Evolutionary conservation across 2,329 filamentous ascomycete genomes (phyloP), one percentile per base, ranked within the genome.

Genomic region (Fonsecaea nubica): DNA sequence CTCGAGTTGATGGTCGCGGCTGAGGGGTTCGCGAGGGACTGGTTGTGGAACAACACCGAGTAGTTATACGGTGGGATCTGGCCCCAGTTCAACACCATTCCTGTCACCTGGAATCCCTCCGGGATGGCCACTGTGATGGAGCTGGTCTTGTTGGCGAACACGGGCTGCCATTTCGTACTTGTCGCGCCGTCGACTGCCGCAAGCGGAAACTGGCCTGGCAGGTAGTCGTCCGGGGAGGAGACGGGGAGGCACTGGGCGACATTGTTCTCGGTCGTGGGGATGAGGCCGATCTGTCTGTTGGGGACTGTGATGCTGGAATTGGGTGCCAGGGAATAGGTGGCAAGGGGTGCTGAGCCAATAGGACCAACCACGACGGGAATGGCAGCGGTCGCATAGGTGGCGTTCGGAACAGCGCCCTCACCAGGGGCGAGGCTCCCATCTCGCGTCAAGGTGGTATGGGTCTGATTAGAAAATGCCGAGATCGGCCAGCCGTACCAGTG

Each of bases 181-280:
- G 85, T 80, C 1, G 87, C 87, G 60, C 89, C 89, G 72, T 92
- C 89, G 58, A 90, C 84, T 2, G 87, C 88, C 0, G 85, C 82
- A 60, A 90, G 80, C 1, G 90, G 89, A 78, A 92, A 90, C 76
- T 92, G 90, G 13, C 90, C 90, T 0, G 87, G 85, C 32, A 83
- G 78, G 72, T 83, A 86, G 1, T 75, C 73, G 25, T 72, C 62
- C 45, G 82, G 75, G 0, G 78, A 74, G 1, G 84, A 86, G 0
- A 84, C 84, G 1, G 86, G 81, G 3, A 80, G 82, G 75, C 89
- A 92, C 77, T 92, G 89, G 0, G 86, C 81, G 33, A 91, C 80
- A 74, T 92, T 91, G 8, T 84, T 84, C 0, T 80, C 72, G 1
- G 85, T 77, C 0, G 88, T 89, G 36, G 82, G 78, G 13, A 81